Evolutionary conservation across 345 rosid genomes (phyloP).

Genomic region (Eucalyptus guilfoylei): DNA sequence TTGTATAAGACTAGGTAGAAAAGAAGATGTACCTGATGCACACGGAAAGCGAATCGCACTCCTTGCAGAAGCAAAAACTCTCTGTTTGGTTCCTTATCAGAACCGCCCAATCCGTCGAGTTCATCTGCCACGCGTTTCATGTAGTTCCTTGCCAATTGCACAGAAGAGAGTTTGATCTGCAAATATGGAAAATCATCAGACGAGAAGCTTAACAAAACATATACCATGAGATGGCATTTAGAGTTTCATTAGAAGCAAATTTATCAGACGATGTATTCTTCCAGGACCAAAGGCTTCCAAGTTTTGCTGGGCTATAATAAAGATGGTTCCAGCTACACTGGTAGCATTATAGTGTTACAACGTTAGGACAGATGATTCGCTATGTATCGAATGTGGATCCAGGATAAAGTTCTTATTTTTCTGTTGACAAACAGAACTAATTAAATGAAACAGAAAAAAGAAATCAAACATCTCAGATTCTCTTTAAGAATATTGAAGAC

Average conservation of each 20-base stretch:
- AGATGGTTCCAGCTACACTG: neutral
- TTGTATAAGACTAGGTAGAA: neutral
- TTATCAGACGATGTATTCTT: neutral
- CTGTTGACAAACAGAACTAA: neutral
- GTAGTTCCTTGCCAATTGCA: constrained; percentile 86
- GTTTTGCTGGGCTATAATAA: neutral
- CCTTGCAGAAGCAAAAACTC: constrained; percentile 94
- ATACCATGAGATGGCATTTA: neutral
- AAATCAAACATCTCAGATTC: neutral
- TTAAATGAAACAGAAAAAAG: neutral
- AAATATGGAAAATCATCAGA: neutral
- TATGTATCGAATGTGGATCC: neutral
- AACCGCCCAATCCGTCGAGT: constrained; percentile 62
- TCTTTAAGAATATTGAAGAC: neutral
- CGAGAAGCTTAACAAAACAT: neutral
- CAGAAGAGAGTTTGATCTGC: constrained; percentile 96
- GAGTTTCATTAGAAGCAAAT: neutral
- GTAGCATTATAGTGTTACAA: neutral
- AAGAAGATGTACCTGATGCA: constrained; percentile 61
- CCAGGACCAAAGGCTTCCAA: neutral
- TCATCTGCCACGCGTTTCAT: constrained; percentile 91
- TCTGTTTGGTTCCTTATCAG: constrained; percentile 89
- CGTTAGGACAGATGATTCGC: neutral
- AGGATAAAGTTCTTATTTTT: neutral
- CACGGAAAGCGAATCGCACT: constrained; percentile 90